A percentile compares a stretch with the other conserved stretches of the same genome.
phyloP scores from a whole-genome alignment of 352 stramenopile genomes.

The Phytopythium sindhum region DNA sequence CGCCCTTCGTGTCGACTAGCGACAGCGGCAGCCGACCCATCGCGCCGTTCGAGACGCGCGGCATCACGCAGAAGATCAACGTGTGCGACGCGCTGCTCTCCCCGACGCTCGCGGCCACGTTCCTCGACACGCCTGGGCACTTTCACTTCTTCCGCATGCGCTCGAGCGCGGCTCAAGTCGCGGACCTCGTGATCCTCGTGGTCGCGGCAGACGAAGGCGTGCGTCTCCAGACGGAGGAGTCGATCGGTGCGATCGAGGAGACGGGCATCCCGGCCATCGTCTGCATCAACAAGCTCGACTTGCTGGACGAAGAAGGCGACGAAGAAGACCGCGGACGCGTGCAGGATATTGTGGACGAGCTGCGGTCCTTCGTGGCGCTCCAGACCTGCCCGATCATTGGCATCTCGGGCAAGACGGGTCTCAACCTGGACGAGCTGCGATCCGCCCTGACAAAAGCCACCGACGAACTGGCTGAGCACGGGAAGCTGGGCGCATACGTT shows the following conservation, averaged over 20 bases:
- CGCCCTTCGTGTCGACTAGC: slow-evolving; percentile 7
- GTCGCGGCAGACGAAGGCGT: slow-evolving; percentile 98
- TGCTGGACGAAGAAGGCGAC: slow-evolving; percentile 25
- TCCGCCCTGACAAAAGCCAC: slow-evolving; percentile 36
- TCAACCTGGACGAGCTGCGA: slow-evolving; percentile 53
- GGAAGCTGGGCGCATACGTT: slow-evolving; percentile 37
- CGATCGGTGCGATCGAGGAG: slow-evolving; percentile 87
- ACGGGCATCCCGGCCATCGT: slow-evolving; percentile 66
- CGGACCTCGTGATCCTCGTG: slow-evolving; percentile 96
- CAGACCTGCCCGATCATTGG: slow-evolving; percentile 66
- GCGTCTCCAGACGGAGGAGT: slow-evolving; percentile 97
- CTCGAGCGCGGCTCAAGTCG: slow-evolving; percentile 94
- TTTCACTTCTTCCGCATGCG: slow-evolving; percentile 99
- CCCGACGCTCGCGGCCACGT: slow-evolving; percentile 79
- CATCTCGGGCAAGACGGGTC: slow-evolving; percentile 68
- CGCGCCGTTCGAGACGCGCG: slow-evolving; percentile 92
- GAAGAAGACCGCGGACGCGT: slow-evolving; percentile 27
- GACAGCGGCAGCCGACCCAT: slow-evolving; percentile 53
- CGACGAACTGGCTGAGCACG: slow-evolving; percentile 22
- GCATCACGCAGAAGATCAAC: slow-evolving; percentile 99
- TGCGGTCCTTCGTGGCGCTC: slow-evolving; percentile 79
- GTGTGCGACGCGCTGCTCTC: slow-evolving; percentile 93
- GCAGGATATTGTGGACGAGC: slow-evolving; percentile 42
- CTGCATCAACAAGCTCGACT: slow-evolving; percentile 89
- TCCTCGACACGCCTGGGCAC: slow-evolving; percentile 99